A percentile compares a stretch with the other conserved stretches of the same genome.
These are phyloP conservation scores for Gastrolobium bilobum DNA, from an alignment of 306 rosid species.

Conservation along the genomic window DNA sequence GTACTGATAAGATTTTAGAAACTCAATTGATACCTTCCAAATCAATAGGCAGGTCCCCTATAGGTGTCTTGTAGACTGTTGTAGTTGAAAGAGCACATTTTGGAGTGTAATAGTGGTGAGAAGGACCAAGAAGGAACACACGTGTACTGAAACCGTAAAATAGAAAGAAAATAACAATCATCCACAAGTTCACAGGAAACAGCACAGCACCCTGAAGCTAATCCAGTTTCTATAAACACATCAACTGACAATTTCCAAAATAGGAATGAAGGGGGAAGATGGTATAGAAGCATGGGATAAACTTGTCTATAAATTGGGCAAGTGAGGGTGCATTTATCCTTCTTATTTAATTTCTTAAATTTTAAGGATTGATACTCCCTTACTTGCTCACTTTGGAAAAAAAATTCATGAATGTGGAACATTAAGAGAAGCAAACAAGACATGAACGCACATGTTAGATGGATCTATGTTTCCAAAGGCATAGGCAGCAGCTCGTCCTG, in stretches of 20 bases:
- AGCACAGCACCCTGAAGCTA: not conserved
- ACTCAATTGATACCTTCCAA: slow-evolving; percentile 76
- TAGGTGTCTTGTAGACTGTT: slow-evolving; percentile 92
- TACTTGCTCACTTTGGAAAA: no score
- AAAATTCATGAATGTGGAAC: not conserved
- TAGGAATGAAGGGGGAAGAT: no score
- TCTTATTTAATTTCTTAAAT: no score
- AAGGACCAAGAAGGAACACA: slow-evolving; percentile 97
- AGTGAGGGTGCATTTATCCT: no score
- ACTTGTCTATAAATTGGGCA: no score
- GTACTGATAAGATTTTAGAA: slow-evolving; percentile 8
- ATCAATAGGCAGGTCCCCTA: slow-evolving; percentile 93
- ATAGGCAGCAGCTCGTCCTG: slow-evolving; percentile 97
- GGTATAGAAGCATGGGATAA: no score
- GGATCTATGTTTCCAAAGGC: slow-evolving; percentile 98
- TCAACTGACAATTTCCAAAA: not conserved
- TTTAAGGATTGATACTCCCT: no score
- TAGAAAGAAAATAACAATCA: not conserved
- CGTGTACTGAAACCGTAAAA: slow-evolving; percentile 69
- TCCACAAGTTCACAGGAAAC: not conserved
- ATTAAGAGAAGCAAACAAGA: slow-evolving; percentile 31
- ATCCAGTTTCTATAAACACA: not conserved
- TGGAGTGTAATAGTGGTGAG: slow-evolving; percentile 91
- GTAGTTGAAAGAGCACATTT: slow-evolving; percentile 94
- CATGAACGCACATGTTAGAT: slow-evolving; percentile 71